Evolutionary conservation across 164 flowering plant genomes (phyloP).

Genomic region (Annona squamosa): DNA sequence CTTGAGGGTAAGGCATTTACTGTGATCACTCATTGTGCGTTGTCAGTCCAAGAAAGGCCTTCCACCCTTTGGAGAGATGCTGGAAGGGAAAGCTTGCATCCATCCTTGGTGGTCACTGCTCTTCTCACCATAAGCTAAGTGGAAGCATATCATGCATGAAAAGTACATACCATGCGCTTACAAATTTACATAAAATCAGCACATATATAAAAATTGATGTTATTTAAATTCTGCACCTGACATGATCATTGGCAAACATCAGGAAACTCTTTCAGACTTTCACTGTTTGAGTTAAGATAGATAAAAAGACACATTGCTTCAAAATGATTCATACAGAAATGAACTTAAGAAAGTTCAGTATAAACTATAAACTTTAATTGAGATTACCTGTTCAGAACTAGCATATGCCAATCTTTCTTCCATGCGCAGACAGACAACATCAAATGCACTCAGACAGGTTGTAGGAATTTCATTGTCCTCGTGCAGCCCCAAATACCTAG

Average conservation of each 20-base stretch:
- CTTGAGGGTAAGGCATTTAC: no score
- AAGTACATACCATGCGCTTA: no score
- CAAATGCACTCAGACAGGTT: conserved; percentile 69
- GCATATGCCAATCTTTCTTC: conserved; percentile 74
- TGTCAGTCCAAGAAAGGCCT: background rate
- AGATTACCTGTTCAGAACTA: conserved; percentile 58
- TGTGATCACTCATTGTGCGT: background rate
- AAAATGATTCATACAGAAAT: background rate
- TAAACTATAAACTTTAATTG: background rate
- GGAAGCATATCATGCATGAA: no score
- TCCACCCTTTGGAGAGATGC: background rate
- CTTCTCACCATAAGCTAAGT: background rate
- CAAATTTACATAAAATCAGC: no score
- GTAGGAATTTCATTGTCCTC: conserved; percentile 61
- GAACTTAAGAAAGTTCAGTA: conserved; percentile 1
- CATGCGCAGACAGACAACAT: conserved; percentile 72
- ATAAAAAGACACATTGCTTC: background rate
- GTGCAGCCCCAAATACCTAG: conserved; percentile 74
- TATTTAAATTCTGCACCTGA: no score
- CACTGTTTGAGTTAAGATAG: no score
- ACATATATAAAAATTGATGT: no score
- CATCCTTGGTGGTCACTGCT: background rate
- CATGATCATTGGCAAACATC: no score
- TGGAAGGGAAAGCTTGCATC: background rate
- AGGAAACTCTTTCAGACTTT: no score